phyloP scores from a whole-genome alignment of 805 yeast species.

The Suhomyces pyralidae region DNA sequence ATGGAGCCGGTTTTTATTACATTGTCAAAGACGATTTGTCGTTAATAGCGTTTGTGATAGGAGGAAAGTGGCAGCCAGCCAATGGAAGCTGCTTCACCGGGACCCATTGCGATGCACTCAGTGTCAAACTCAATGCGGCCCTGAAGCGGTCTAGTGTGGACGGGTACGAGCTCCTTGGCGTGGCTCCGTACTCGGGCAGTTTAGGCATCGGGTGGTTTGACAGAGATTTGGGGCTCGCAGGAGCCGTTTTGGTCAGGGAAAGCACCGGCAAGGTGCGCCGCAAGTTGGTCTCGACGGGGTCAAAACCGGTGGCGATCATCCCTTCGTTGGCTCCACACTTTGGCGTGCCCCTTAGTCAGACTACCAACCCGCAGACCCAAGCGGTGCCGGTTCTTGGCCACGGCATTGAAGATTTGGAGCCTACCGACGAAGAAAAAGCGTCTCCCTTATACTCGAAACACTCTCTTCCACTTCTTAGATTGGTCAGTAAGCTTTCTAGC shows the following conservation, averaged over 20 bases:
- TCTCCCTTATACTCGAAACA: conserved; percentile 30
- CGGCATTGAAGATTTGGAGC: conserved; percentile 9
- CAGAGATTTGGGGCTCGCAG: conserved; percentile 43
- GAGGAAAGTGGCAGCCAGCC: conserved; percentile 34
- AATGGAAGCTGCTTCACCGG: conserved; percentile 28
- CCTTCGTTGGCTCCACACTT: conserved; percentile 43
- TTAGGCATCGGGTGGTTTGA: conserved; percentile 36
- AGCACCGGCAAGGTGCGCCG: conserved; percentile 18
- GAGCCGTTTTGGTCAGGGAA: conserved; percentile 25
- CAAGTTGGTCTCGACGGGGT: conserved; percentile 30
- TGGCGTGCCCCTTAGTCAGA: conserved; percentile 19
- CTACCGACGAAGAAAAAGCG: conserved; percentile 27
- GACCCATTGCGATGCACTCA: conserved; percentile 38
- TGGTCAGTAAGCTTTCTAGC: conserved; percentile 24
- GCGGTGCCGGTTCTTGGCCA: conserved; percentile 39
- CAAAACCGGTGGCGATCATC: conserved; percentile 36
- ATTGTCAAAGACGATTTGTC: conserved; percentile 31
- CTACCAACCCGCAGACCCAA: conserved; percentile 36
- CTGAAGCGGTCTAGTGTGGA: conserved; percentile 14
- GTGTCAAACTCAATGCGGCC: conserved; percentile 32
- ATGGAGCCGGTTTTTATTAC: conserved; percentile 21
- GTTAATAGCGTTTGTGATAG: conserved; percentile 37
- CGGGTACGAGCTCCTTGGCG: conserved; percentile 38
- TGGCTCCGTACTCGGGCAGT: conserved; percentile 40
- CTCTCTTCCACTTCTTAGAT: conserved; percentile 30